Conservation (phyloP, 2,329 filamentous ascomycete species). For the Aspergillus eucalypticola region DNA sequence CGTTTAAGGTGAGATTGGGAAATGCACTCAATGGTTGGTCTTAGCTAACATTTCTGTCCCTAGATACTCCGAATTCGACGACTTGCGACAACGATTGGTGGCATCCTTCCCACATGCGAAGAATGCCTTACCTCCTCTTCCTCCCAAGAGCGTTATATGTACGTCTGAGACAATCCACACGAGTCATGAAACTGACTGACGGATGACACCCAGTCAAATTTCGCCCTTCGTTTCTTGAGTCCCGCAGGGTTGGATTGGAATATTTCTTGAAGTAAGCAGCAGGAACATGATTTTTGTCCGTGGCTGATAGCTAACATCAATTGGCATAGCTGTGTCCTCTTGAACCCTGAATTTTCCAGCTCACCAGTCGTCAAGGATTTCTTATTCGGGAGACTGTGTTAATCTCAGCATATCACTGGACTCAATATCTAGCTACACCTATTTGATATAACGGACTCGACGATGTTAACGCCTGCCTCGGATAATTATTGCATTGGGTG, state of each 20-base stretch:
- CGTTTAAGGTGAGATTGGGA: constrained; percentile 55
- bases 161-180: constrained; percentile 42
- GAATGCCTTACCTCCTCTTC: constrained; percentile 83
- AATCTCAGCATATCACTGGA: neutral
- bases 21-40: neutral
- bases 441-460: constrained; percentile 1
- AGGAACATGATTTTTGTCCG: neutral
- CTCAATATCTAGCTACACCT: neutral
- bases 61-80: constrained; percentile 91
- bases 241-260: constrained; percentile 75
- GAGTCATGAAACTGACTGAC: constrained; percentile 11
- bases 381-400: constrained; percentile 59
- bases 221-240: constrained; percentile 79
- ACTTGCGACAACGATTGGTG: constrained; percentile 71
- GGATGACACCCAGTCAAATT: constrained; percentile 59
- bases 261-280: constrained; percentile 86
- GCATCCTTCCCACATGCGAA: constrained; percentile 80
- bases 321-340: constrained; percentile 70
- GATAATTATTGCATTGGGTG: constrained; percentile 4
- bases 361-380: constrained; percentile 92
- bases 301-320: constrained; percentile 3
- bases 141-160: constrained; percentile 87
- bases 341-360: constrained; percentile 91
- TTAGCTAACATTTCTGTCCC: constrained; percentile 20
- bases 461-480: constrained; percentile 11